Conservation (phyloP, 2,329 filamentous ascomycete species). For the Scedosporium dehoogii region DNA sequence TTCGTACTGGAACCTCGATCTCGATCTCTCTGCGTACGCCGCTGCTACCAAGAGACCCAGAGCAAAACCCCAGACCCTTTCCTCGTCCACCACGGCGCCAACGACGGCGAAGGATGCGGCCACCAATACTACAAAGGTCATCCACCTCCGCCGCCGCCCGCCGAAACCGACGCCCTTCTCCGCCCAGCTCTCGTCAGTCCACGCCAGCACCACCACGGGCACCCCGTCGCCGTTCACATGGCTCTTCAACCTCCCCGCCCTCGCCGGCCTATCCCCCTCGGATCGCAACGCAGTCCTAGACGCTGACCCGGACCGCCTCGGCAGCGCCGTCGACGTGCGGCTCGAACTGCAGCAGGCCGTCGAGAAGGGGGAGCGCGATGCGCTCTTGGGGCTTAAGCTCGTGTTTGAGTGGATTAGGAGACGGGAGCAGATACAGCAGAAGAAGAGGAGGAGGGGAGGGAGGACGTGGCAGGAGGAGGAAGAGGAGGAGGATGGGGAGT, state of each 20-base stretch:
- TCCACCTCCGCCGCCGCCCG: conserved; percentile 64
- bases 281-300: conserved; percentile 56
- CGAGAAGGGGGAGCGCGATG: conserved; percentile 28
- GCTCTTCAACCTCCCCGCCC: conserved; percentile 58
- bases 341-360: conserved; percentile 52
- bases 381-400: conserved; percentile 37
- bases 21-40: conserved; percentile 61
- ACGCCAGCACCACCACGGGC: conserved; percentile 22
- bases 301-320: conserved; percentile 34
- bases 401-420: conserved; percentile 44
- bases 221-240: conserved; percentile 52
- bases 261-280: conserved; percentile 45
- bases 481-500: conserved; percentile 24
- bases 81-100: neutral
- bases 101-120: conserved; percentile 19
- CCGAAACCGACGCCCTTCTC: conserved; percentile 63
- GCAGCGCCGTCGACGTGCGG: conserved; percentile 53
- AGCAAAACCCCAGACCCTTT: neutral
- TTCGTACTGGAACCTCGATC: conserved; percentile 69
- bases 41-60: conserved; percentile 35
- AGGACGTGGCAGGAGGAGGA: conserved; percentile 11
- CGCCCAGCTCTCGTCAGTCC: conserved; percentile 59
- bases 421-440: conserved; percentile 12
- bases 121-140: conserved; percentile 56
- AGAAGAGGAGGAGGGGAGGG: conserved; percentile 12